Percentiles rank a stretch among this genome's conserved stretches.
These are phyloP conservation scores for Suillus subluteus DNA, from an alignment of 768 basidiomycete species.

Conservation along the genomic window DNA sequence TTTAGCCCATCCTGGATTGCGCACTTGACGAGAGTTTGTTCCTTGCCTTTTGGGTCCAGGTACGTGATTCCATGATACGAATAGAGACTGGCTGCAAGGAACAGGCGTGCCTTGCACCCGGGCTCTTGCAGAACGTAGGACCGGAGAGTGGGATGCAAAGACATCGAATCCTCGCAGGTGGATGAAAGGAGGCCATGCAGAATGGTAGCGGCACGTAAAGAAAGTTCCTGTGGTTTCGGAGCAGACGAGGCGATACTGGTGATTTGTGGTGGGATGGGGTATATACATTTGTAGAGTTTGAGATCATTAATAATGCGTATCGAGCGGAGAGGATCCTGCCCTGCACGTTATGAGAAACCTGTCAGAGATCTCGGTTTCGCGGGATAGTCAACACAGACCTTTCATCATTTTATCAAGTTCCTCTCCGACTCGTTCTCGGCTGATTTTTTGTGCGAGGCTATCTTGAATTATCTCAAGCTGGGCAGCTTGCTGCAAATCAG, in stretches of 20 bases:
- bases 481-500: constrained; percentile 65
- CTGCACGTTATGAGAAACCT: constrained; percentile 42
- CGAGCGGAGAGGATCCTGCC: constrained; percentile 71
- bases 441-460: constrained; percentile 78
- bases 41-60: constrained; percentile 65
- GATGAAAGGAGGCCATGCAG: constrained; percentile 52
- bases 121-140: constrained; percentile 28
- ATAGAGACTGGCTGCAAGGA: constrained; percentile 74
- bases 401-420: constrained; percentile 95
- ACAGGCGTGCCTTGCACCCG: constrained; percentile 61
- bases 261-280: constrained; percentile 55
- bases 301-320: constrained; percentile 77
- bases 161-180: constrained; percentile 29
- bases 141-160: constrained; percentile 52
- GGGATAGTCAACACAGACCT: constrained; percentile 46
- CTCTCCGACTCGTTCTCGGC: constrained; percentile 88
- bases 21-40: constrained; percentile 60
- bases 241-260: constrained; percentile 47
- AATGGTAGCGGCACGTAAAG: constrained; percentile 60
- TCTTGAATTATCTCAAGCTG: constrained; percentile 64
- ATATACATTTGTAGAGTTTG: constrained; percentile 69
- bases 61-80: constrained; percentile 69
- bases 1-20: constrained; percentile 86
- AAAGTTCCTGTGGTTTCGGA: constrained; percentile 42
- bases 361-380: constrained; percentile 8